phyloP scores from a whole-genome alignment of 2,329 filamentous ascomycete species.

The Aspergillus texensis region DNA sequence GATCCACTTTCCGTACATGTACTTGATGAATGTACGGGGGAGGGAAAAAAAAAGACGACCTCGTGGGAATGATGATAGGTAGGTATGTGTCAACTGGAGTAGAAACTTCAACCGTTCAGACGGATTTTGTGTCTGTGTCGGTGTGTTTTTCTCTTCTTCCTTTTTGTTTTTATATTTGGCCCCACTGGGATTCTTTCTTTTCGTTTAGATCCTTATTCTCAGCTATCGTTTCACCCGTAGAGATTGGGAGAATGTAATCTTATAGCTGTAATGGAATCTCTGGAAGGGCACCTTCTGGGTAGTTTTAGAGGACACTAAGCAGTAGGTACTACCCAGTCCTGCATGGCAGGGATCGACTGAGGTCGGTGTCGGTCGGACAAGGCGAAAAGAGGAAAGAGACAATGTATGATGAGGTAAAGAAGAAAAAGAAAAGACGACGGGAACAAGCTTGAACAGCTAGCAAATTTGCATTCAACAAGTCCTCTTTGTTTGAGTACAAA shows the following conservation, averaged over 20 bases:
- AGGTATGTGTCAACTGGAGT: neutral
- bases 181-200: neutral
- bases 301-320: neutral
- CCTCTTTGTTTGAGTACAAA: neutral
- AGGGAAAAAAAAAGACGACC: neutral
- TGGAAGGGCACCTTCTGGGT: neutral
- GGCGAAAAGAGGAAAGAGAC: neutral
- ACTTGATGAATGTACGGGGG: neutral
- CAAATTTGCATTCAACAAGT: neutral
- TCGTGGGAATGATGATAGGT: neutral
- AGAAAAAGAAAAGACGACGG: neutral
- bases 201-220: neutral
- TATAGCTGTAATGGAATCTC: neutral
- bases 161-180: neutral
- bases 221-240: neutral
- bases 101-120: too few species aligned
- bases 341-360: neutral
- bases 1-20: neutral
- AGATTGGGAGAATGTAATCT: neutral
- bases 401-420: neutral
- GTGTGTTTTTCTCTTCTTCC: neutral
- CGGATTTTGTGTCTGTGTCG: neutral
- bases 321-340: neutral
- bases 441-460: neutral
- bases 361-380: neutral